phyloP scores from a whole-genome alignment of 768 basidiomycete species.

The Suillus placidus region DNA sequence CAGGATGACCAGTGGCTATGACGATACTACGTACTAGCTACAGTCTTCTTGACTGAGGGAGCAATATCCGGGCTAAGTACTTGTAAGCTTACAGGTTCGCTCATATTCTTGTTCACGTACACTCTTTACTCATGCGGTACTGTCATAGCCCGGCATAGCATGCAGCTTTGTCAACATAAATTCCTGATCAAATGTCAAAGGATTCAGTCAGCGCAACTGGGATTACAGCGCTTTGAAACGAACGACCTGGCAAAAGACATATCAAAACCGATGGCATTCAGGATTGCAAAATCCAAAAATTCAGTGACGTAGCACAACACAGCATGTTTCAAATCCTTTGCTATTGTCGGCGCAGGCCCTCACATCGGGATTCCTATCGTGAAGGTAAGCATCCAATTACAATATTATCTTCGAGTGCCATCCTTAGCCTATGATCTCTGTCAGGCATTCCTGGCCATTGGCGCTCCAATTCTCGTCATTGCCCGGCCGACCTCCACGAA shows the following conservation, averaged over 20 bases:
- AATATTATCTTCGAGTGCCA: neutral
- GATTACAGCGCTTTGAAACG: neutral
- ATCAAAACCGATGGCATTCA: neutral
- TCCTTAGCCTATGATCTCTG: neutral
- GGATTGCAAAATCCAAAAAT: conserved; percentile 7
- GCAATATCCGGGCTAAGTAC: neutral
- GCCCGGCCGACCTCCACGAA: conserved; percentile 10
- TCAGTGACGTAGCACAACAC: neutral
- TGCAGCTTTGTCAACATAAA: neutral
- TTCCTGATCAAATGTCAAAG: neutral
- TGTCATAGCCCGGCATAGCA: neutral
- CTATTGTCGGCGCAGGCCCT: conserved; percentile 13
- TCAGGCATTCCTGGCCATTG: conserved; percentile 14
- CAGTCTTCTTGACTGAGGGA: neutral
- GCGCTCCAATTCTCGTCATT: conserved; percentile 10
- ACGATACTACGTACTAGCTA: too few species aligned
- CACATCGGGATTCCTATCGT: conserved; percentile 15
- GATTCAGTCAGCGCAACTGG: conserved; percentile 2
- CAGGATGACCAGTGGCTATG: too few species aligned
- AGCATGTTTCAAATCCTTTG: conserved; percentile 15
- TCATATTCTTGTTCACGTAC: neutral
- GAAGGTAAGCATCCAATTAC: conserved; percentile 5
- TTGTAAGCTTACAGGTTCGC: neutral
- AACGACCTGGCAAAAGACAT: neutral
- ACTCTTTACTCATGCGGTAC: neutral